These are phyloP conservation scores for Pseudogymnoascus sp. DNA, from an alignment of 2,329 filamentous ascomycete genomes.

Conservation along the genomic window DNA sequence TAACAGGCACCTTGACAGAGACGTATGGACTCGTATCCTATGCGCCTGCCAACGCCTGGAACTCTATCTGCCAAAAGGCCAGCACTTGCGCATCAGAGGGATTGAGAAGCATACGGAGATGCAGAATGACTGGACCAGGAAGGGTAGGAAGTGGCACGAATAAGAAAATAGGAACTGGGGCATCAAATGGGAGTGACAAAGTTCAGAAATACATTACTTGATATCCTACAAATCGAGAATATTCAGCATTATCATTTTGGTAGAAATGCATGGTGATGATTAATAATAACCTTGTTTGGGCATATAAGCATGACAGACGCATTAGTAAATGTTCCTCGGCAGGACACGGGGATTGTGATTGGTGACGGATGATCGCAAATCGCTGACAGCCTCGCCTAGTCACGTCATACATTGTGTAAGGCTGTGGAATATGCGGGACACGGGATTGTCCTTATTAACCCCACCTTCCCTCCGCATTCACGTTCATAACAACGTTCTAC, in stretches of 20 bases:
- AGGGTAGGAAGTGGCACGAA: constrained; percentile 8
- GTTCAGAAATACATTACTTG: constrained; percentile 9
- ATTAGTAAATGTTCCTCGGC: neutral
- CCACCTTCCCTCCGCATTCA: neutral
- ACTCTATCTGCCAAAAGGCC: neutral
- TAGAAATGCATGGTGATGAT: constrained; percentile 2
- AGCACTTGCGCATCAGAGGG: constrained; percentile 1
- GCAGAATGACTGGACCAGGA: constrained; percentile 2
- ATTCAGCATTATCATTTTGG: neutral
- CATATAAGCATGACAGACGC: constrained; percentile 3
- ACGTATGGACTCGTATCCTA: neutral
- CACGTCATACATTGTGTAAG: constrained; percentile 7
- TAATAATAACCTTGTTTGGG: neutral
- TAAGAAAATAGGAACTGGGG: neutral
- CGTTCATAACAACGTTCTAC: neutral
- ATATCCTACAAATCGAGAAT: constrained; percentile 5
- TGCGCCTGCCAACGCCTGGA: neutral
- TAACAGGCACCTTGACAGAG: neutral
- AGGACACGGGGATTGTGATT: neutral
- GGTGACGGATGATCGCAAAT: neutral
- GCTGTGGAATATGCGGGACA: neutral
- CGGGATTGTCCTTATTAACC: neutral
- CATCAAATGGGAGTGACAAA: neutral
- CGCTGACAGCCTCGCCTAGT: constrained; percentile 1
- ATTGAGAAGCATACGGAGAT: constrained; percentile 6